Percentiles rank a stretch among this genome's conserved stretches.
These are phyloP conservation scores for Arctostaphylos glauca DNA, from an alignment of 148 eudicot species.

Conservation along the genomic window DNA sequence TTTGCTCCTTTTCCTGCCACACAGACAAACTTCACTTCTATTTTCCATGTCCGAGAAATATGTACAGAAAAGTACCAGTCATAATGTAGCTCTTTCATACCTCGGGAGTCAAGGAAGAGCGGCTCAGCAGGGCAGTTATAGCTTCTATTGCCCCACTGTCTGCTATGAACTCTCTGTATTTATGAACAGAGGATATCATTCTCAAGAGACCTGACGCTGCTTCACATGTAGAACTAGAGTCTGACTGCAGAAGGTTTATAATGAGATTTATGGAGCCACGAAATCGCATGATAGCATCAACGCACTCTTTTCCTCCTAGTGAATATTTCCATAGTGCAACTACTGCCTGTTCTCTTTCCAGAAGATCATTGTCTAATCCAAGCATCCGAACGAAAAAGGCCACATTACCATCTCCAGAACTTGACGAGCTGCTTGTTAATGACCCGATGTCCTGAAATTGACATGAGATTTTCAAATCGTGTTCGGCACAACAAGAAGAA, in stretches of 20 bases:
- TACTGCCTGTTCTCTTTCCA: conserved; percentile 80
- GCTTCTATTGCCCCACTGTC: conserved; percentile 84
- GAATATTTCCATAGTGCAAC: conserved; percentile 78
- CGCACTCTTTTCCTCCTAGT: conserved; percentile 62
- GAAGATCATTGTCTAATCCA: conserved; percentile 76
- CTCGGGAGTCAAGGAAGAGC: conserved; percentile 61
- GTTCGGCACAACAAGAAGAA: background rate
- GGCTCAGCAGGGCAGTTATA: conserved; percentile 56
- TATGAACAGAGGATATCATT: conserved; percentile 57
- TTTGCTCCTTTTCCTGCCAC: conserved; percentile 87
- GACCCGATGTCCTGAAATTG: conserved; percentile 45
- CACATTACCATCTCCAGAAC: conserved; percentile 53
- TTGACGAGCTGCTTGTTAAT: conserved; percentile 34
- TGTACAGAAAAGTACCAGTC: background rate
- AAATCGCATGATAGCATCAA: conserved; percentile 66
- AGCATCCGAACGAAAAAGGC: conserved; percentile 77
- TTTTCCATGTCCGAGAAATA: background rate
- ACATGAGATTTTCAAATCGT: conserved; percentile 12
- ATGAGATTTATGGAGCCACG: conserved; percentile 63
- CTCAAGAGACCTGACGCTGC: conserved; percentile 83
- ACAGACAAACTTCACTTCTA: conserved; percentile 20
- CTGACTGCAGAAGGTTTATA: conserved; percentile 63
- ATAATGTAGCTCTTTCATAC: conserved; percentile 33
- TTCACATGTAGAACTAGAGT: conserved; percentile 70
- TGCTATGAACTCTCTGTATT: conserved; percentile 70